Evolutionary conservation across 2,329 filamentous ascomycete genomes (phyloP).

Genomic region (Orbilia brochopaga): DNA sequence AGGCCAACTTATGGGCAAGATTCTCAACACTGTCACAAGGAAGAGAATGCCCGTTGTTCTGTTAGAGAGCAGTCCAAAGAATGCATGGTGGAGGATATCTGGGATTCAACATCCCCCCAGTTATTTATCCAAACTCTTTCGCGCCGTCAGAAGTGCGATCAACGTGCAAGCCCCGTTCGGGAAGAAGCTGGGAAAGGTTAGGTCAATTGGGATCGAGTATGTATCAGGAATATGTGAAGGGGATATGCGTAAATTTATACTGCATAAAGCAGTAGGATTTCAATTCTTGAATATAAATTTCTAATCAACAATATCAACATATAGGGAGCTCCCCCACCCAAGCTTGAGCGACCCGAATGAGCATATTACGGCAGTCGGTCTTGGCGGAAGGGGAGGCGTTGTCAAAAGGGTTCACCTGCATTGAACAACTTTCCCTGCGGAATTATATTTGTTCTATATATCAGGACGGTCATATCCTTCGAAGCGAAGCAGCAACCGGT

Average conservation of each 20-base stretch:
- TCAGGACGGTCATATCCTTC: slow-evolving; percentile 13
- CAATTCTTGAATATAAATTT: slow-evolving; percentile 29
- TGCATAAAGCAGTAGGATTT: slow-evolving; percentile 31
- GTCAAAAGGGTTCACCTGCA: slow-evolving; percentile 20
- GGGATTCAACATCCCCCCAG: slow-evolving; percentile 28
- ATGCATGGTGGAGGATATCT: slow-evolving; percentile 25
- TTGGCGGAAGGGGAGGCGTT: slow-evolving; percentile 19
- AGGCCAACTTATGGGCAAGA: slow-evolving; percentile 22
- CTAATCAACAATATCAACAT: slow-evolving; percentile 33
- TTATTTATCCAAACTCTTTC: slow-evolving; percentile 30
- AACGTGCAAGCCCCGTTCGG: slow-evolving; percentile 30
- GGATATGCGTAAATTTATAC: slow-evolving; percentile 25
- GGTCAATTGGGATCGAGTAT: slow-evolving; percentile 34
- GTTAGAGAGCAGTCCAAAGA: slow-evolving; percentile 26
- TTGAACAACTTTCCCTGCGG: slow-evolving; percentile 20
- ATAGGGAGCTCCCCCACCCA: slow-evolving; percentile 31
- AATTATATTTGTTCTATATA: slow-evolving; percentile 18
- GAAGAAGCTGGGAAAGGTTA: slow-evolving; percentile 25
- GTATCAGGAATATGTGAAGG: slow-evolving; percentile 28
- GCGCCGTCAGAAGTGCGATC: slow-evolving; percentile 21
- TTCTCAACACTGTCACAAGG: slow-evolving; percentile 32
- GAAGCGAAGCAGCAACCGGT: slow-evolving; percentile 11
- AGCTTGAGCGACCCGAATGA: slow-evolving; percentile 24
- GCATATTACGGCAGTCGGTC: slow-evolving; percentile 27
- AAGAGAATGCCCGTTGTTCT: slow-evolving; percentile 25